Conservation (phyloP, 352 stramenopile genomes). For the Phytopythium montanum region DNA sequence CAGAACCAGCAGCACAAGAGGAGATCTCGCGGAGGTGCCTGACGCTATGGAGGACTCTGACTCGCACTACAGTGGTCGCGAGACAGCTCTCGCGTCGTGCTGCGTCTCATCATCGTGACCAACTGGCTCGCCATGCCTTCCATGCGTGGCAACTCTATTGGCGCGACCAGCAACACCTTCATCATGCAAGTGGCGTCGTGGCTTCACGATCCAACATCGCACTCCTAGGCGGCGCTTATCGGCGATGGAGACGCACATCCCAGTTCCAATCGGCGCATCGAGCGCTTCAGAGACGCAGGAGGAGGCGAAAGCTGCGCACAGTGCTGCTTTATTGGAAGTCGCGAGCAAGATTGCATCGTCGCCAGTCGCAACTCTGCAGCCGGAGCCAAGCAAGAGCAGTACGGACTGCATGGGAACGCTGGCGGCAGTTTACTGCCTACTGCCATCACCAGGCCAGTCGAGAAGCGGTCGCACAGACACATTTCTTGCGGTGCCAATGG, state of each 20-base stretch:
- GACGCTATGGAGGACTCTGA: not conserved
- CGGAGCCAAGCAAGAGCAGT: not conserved
- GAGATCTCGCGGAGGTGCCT: constrained; percentile 4
- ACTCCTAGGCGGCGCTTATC: not conserved
- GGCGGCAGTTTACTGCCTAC: not conserved
- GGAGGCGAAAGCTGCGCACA: not conserved
- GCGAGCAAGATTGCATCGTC: not conserved
- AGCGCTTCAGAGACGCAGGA: not conserved
- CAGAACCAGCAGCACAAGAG: too few species aligned
- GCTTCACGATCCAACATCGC: not conserved
- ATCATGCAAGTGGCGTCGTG: not conserved
- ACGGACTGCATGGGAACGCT: not conserved
- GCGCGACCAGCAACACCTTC: not conserved
- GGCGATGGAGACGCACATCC: not conserved
- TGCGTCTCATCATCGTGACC: not conserved
- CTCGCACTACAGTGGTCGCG: not conserved
- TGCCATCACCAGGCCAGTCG: not conserved
- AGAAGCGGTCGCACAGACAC: not conserved
- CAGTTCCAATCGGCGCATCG: not conserved
- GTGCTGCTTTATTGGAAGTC: not conserved
- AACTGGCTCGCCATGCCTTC: not conserved
- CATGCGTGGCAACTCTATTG: constrained; percentile 1
- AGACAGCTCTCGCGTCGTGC: not conserved
- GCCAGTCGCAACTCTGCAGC: not conserved
- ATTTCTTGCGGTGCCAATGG: constrained; percentile 1